Base-by-base conservation (phyloP, 2,329 filamentous ascomycete genomes). In the Albifimbria verrucaria region DNA sequence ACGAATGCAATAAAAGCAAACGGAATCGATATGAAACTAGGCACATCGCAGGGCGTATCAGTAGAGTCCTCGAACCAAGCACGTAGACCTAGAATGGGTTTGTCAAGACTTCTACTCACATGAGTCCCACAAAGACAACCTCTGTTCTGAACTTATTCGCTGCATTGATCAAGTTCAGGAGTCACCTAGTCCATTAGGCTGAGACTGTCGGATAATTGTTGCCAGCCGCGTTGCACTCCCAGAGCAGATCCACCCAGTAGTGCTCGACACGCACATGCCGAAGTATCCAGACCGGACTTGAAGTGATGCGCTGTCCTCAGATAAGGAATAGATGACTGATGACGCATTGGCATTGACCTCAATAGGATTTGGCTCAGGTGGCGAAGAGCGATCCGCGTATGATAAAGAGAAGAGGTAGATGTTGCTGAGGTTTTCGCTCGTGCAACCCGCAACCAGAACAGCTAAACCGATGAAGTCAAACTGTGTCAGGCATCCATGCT, bases 381-480 rank as follows among this genome's bases (percentile, higher is more conserved):
- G 22, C 18, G 18, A 23, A 4, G 22, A 12, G 15, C 22, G 42
- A 44, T 39, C 20, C 10, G 24, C 26, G 21, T 52, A 52, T 18
- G 50, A 52, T 21, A 52, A 26, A 3, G 50, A 36, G 9, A 52
- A 23, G 12, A 52, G 42, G 23, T 47, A 46, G 17, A 52, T 32
- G 15, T 39, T 24, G 42, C 42, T 52, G 39, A 52, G 20, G 21
- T 21, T 46, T 21, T 46, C 42, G 28, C 39, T 46, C 6, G 50
- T 52, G 50, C 50, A 52, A 17, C 50, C 50, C 5, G 50, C 50
- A n/a, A 52, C 23, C 17, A 52, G 42, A 24, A 47, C n/a, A n/a
- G 50, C 50, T 52, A 21, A 11, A 9, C 5, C 12, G 18, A 12
- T 17, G 32, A 12, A 4, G 15, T 39, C 12, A 15, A n/a, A 12